These are phyloP conservation scores for Aegilops bicornis DNA, from an alignment of 176 grass and related monocot genomes.

Conservation along the genomic window DNA sequence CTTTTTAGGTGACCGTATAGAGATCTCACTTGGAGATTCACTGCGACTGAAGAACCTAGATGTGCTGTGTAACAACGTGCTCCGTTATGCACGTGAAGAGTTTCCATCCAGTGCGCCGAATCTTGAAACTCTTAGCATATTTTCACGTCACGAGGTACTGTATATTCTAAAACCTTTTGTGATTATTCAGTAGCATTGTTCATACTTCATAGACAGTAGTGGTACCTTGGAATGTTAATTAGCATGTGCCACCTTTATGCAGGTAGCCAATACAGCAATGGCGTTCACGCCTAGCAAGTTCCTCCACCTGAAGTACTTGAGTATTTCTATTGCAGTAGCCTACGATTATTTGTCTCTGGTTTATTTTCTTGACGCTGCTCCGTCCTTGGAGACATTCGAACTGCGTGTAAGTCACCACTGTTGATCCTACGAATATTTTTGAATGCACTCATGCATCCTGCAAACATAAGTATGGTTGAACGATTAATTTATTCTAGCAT, in stretches of 20 bases:
- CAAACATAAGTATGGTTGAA: not conserved
- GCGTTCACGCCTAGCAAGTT: not conserved
- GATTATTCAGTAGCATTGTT: not conserved
- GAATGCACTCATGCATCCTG: not conserved
- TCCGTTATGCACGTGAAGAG: not conserved
- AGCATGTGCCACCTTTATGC: not conserved
- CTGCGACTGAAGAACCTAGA: not conserved
- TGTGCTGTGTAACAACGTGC: not conserved
- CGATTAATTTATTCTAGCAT: not conserved
- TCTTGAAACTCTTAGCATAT: conserved; percentile 4
- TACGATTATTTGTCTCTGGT: not conserved
- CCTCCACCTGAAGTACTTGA: not conserved
- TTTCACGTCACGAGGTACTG: not conserved
- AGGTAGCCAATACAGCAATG: not conserved
- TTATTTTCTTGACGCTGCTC: not conserved
- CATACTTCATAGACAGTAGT: not conserved
- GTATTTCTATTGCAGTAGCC: not conserved
- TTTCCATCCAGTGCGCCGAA: not conserved
- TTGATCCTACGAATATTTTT: not conserved
- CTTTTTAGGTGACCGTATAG: not conserved
- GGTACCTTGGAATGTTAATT: not conserved
- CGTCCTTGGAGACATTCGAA: not conserved
- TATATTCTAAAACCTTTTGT: not conserved
- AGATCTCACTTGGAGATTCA: not conserved
- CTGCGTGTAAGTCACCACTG: not conserved